Conservation (phyloP, 768 basidiomycete species). For the Leccinum variicolor region DNA sequence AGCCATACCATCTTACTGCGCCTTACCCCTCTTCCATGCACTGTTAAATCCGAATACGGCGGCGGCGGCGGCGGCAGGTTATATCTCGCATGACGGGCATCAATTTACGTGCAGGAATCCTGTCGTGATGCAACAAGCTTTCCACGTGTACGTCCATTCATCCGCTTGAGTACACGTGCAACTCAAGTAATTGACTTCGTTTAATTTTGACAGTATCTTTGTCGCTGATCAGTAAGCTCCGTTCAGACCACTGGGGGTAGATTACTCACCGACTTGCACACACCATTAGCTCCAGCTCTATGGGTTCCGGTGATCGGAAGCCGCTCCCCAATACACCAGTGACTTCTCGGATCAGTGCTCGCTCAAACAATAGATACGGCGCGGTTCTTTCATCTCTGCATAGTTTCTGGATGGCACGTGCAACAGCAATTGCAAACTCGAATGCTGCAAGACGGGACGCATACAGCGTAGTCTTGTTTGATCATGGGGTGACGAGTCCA, state of each 20-base stretch:
- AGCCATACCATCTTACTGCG: slow-evolving; percentile 52
- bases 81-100: slow-evolving; percentile 58
- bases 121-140: slow-evolving; percentile 47
- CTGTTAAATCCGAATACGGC: slow-evolving; percentile 28
- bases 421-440: slow-evolving; percentile 30
- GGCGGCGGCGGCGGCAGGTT: slow-evolving; percentile 34
- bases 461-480: slow-evolving; percentile 54
- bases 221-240: slow-evolving; percentile 45
- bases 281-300: slow-evolving; percentile 47
- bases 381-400: slow-evolving; percentile 56
- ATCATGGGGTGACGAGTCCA: slow-evolving; percentile 16
- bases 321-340: slow-evolving; percentile 46
- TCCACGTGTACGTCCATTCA: slow-evolving; percentile 50
- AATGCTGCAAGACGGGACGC: slow-evolving; percentile 43
- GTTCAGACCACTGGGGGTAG: background rate
- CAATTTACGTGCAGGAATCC: slow-evolving; percentile 54
- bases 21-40: slow-evolving; percentile 51
- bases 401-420: slow-evolving; percentile 54
- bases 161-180: background rate
- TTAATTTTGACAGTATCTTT: slow-evolving; percentile 40
- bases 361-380: slow-evolving; percentile 48
- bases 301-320: slow-evolving; percentile 37
- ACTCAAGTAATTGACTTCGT: background rate
- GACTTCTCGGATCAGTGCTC: slow-evolving; percentile 34
- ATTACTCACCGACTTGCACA: background rate